A percentile compares a stretch with the other conserved stretches of the same genome.
phyloP scores from a whole-genome alignment of 2,329 filamentous ascomycete genomes.

The Talaromyces pinophilus region DNA sequence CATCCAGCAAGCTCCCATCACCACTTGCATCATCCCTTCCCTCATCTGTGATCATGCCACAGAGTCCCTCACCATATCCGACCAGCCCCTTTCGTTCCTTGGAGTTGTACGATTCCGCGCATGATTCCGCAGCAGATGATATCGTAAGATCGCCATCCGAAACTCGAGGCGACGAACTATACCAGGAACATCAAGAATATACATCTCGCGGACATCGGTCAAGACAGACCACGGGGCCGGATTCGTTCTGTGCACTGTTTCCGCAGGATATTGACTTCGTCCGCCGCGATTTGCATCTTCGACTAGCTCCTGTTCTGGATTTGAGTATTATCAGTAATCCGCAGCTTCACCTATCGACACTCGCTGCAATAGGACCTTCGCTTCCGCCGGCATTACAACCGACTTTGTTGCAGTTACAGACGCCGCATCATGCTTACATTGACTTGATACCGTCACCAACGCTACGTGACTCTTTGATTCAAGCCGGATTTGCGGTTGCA shows the following conservation, averaged over 20 bases:
- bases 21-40: constrained; percentile 30
- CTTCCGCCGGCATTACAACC: constrained; percentile 41
- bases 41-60: constrained; percentile 20
- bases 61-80: constrained; percentile 25
- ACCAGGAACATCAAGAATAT: constrained; percentile 7
- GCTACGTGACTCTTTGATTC: constrained; percentile 43
- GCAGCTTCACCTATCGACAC: constrained; percentile 37
- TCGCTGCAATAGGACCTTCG: constrained; percentile 33
- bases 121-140: neutral
- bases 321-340: constrained; percentile 32
- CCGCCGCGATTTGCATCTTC: constrained; percentile 37
- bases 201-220: neutral
- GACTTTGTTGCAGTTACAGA: constrained; percentile 43
- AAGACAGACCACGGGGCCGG: constrained; percentile 8
- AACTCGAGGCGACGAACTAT: neutral
- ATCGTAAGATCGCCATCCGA: constrained; percentile 1
- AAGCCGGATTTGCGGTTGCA: constrained; percentile 38
- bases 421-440: constrained; percentile 46
- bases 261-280: constrained; percentile 41
- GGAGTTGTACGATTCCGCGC: constrained; percentile 14
- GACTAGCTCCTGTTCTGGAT: constrained; percentile 42
- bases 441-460: constrained; percentile 46
- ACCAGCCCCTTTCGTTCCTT: constrained; percentile 27
- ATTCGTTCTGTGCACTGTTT: constrained; percentile 28
- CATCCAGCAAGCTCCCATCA: constrained; percentile 35